Conservation (phyloP, 75 land plant species). For the Pseudotsuga menziesii region DNA sequence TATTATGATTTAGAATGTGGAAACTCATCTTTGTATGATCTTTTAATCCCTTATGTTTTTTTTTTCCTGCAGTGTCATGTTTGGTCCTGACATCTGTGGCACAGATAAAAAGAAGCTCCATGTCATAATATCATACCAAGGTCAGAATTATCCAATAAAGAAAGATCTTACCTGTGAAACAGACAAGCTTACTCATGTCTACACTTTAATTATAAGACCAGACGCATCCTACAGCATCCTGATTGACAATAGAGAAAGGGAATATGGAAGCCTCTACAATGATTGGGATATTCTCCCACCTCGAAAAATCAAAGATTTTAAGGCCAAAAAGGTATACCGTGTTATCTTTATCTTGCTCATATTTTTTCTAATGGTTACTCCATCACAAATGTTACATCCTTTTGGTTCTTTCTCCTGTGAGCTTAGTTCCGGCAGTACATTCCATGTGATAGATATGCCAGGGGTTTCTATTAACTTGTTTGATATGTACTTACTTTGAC, state of each 20-base stretch:
- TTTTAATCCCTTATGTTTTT: slow-evolving; percentile 5
- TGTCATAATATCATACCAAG: slow-evolving; percentile 67
- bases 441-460: not conserved
- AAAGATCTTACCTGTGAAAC: slow-evolving; percentile 81
- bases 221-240: slow-evolving; percentile 82
- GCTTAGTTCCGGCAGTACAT: not conserved
- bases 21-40: not conserved
- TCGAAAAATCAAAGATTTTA: slow-evolving; percentile 69
- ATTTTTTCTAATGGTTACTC: not conserved
- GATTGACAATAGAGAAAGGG: slow-evolving; percentile 72
- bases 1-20: not conserved
- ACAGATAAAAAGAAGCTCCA: slow-evolving; percentile 76
- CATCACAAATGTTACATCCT: not conserved
- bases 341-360: not conserved
- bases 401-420: not conserved
- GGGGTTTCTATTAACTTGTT: slow-evolving; percentile 7
- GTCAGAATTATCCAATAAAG: slow-evolving; percentile 70
- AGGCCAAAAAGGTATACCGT: slow-evolving; percentile 72
- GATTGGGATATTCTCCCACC: slow-evolving; percentile 99
- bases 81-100: slow-evolving; percentile 94
- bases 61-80: slow-evolving; percentile 73
- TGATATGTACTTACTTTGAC: slow-evolving; percentile 12
- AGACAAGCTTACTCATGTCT: slow-evolving; percentile 82
- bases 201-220: slow-evolving; percentile 82
- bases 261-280: slow-evolving; percentile 83